Percentiles rank a stretch among this genome's conserved stretches.
Conservation (phyloP, 176 grass and related monocot species). For the Aechmea fasciata region DNA sequence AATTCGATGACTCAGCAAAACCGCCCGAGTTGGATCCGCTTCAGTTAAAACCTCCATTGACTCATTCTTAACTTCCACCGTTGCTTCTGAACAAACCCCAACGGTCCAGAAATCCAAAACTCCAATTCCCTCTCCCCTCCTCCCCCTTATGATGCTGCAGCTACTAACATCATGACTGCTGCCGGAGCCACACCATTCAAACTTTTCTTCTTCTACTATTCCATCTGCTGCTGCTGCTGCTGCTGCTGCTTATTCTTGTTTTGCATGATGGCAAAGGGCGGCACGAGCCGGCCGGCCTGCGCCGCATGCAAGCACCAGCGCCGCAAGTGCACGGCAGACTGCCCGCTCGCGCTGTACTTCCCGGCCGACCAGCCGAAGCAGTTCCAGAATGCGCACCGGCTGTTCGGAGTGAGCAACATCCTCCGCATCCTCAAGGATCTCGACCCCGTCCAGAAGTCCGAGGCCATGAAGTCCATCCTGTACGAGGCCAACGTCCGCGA, state of each 20-base stretch:
- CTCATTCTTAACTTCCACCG: too few relatives aligned
- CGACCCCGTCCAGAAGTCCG: neutral
- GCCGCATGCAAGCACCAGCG: constrained; percentile 36
- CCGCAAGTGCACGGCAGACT: constrained; percentile 27
- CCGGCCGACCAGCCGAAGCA: neutral
- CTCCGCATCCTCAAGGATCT: neutral
- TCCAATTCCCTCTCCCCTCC: too few relatives aligned
- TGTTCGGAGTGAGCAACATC: constrained; percentile 34
- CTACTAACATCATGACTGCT: too few relatives aligned
- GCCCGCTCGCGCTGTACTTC: constrained; percentile 34
- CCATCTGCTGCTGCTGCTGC: neutral
- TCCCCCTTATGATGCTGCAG: too few relatives aligned
- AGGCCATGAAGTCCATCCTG: constrained; percentile 20
- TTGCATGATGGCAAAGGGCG: neutral
- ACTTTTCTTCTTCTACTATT: neutral
- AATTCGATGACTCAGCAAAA: too few relatives aligned
- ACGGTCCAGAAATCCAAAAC: too few relatives aligned
- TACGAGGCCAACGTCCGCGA: constrained; percentile 19
- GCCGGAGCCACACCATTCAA: neutral
- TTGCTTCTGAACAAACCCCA: too few relatives aligned
- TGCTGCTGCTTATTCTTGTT: neutral
- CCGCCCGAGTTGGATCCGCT: too few relatives aligned
- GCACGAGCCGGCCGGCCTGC: constrained; percentile 15
- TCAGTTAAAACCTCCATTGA: too few relatives aligned
- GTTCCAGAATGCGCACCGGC: constrained; percentile 23